Conservation (phyloP, 164 flowering plant species). For the Sextonia rubra region DNA sequence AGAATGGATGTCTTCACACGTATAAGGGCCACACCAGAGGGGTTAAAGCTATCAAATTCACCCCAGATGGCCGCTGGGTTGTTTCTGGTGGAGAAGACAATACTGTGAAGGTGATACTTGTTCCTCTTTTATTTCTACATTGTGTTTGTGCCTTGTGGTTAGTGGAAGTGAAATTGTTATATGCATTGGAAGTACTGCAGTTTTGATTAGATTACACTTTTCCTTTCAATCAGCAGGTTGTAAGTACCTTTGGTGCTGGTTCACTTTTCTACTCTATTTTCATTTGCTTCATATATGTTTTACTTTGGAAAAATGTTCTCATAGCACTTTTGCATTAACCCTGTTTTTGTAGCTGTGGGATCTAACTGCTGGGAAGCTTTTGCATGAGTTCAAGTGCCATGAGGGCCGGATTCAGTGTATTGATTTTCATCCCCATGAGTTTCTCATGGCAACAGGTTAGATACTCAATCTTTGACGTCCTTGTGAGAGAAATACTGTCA, state of each 20-base stretch:
- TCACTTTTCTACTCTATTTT: background rate
- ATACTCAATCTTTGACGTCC: background rate
- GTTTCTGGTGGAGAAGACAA: conserved; percentile 99
- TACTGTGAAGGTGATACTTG: conserved; percentile 66
- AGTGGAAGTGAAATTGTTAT: too few species aligned
- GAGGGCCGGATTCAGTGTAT: conserved; percentile 93
- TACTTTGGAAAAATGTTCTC: too few species aligned
- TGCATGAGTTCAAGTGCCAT: conserved; percentile 92
- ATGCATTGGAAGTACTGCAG: too few species aligned
- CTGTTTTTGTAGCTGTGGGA: conserved; percentile 73
- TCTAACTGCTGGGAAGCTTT: conserved; percentile 92
- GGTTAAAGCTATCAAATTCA: conserved; percentile 86
- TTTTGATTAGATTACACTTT: too few species aligned
- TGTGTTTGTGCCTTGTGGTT: too few species aligned
- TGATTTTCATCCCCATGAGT: conserved; percentile 98
- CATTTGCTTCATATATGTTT: background rate
- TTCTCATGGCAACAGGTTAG: conserved; percentile 92
- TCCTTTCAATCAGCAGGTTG: too few species aligned
- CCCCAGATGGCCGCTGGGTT: conserved; percentile 99
- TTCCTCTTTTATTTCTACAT: background rate
- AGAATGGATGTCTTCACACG: conserved; percentile 94
- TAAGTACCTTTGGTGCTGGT: background rate
- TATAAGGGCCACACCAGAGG: conserved; percentile 98
- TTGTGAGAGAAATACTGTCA: background rate
- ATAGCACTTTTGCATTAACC: background rate